Percentiles rank a stretch among this genome's conserved stretches.
phyloP scores from a whole-genome alignment of 768 basidiomycete genomes.

The Lactarius vividus region DNA sequence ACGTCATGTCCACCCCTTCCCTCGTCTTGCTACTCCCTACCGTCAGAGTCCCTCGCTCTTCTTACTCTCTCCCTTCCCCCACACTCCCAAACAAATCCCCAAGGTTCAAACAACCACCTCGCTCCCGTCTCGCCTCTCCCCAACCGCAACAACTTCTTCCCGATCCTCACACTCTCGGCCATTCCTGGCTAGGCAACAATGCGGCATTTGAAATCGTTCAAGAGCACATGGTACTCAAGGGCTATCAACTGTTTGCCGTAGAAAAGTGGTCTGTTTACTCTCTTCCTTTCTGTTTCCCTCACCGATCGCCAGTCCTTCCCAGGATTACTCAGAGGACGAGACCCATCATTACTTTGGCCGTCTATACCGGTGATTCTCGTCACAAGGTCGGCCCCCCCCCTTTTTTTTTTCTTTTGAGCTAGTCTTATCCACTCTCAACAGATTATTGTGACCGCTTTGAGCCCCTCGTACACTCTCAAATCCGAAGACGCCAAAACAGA shows the following conservation, averaged over 20 bases:
- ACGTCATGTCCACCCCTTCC: neutral
- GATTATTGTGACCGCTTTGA: constrained; percentile 61
- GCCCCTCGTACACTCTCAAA: constrained; percentile 43
- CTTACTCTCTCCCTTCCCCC: neutral
- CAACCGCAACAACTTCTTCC: constrained; percentile 2
- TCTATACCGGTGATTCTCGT: constrained; percentile 71
- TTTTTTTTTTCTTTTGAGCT: neutral
- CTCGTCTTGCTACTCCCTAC: constrained; percentile 26
- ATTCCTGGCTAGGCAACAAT: constrained; percentile 45
- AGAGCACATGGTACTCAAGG: constrained; percentile 48
- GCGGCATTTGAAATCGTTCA: constrained; percentile 50
- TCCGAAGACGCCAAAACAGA: constrained; percentile 47
- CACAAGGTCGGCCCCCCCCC: constrained; percentile 48
- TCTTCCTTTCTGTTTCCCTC: neutral
- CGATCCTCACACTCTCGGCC: constrained; percentile 17
- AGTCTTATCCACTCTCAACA: constrained; percentile 29
- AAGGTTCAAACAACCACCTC: constrained; percentile 17
- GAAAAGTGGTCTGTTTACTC: constrained; percentile 63
- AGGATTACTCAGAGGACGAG: constrained; percentile 70
- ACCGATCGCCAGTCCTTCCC: constrained; percentile 3
- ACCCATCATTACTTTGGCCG: constrained; percentile 59
- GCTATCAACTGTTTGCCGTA: constrained; percentile 83
- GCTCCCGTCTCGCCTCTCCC: constrained; percentile 21
- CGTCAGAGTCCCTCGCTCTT: constrained; percentile 15
- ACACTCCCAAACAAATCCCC: constrained; percentile 16